Conservation (phyloP, 2,329 filamentous ascomycete species). For the Oidium heveae region DNA sequence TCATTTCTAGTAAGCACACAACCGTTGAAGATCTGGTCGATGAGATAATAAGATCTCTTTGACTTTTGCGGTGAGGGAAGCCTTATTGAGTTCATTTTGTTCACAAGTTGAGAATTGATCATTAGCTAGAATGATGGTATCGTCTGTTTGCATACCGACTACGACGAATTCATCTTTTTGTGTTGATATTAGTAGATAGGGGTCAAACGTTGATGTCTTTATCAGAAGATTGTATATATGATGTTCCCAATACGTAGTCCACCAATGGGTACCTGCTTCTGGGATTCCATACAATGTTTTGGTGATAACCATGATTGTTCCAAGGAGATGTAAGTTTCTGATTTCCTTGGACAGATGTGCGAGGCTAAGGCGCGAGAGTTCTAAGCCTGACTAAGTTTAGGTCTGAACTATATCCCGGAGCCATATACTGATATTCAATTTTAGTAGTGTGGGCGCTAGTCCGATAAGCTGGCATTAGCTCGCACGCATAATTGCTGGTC, state of each 20-base stretch:
- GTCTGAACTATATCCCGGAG: background rate
- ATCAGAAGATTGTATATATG: conserved; percentile 1
- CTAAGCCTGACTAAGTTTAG: background rate
- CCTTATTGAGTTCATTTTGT: background rate
- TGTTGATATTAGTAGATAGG: background rate
- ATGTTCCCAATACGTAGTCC: background rate
- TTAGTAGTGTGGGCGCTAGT: background rate
- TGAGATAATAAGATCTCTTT: background rate
- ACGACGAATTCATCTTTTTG: background rate
- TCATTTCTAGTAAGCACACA: background rate
- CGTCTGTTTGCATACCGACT: background rate
- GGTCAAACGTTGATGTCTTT: background rate
- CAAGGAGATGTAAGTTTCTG: background rate
- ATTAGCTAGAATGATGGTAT: background rate
- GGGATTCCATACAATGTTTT: background rate
- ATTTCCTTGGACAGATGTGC: background rate
- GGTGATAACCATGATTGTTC: background rate
- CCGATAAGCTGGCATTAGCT: conserved; percentile 1
- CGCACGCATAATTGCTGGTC: conserved; percentile 1
- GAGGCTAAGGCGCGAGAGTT: background rate
- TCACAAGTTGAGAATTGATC: background rate
- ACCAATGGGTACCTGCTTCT: background rate
- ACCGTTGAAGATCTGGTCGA: background rate
- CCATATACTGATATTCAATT: background rate
- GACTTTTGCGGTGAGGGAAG: background rate